Evolutionary conservation across 2,329 filamentous ascomycete genomes (phyloP), one percentile per base, ranked within the genome.

Genomic region (Talaromyces marneffei): DNA sequence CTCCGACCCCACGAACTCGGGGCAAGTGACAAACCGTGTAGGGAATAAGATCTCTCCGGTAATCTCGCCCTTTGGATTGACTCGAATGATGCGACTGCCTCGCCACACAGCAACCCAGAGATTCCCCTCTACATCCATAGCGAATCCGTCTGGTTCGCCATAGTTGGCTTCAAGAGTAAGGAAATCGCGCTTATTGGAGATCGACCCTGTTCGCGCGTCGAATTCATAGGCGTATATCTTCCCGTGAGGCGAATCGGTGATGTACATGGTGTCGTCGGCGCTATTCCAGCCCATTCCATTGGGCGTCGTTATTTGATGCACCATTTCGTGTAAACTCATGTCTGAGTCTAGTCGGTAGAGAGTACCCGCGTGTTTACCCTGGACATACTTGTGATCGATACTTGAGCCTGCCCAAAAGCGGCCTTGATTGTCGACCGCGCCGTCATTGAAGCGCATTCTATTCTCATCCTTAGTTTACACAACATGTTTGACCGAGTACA

Each of bases 21-120:
- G 85, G 75, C 92, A 96, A 7, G 91, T 94, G 65, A 91, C 84
- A 74, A 91, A 89, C 64, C 82, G 82, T 12, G 92, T 95, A 4
- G 92, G 91, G 65, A 95, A 78, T 60, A 79, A 81, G 65, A 97
- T 81, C 77, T 91, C 84, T 6, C 90, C 91, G 4, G 92, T 80
- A 31, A 96, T 76, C 68, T 86, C 78, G 2, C 91, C 91, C 56
- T 82, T 74, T 4, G 86, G 84, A 53, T 83, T 85, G 69, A 96
- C 87, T 72, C 89, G 85, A 66, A 96, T 77, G 25, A 96, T 90
- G 63, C 85, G 84, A 62, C 84, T 80, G 64, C 88, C 89, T 59
- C 91, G 91, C 71, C 91, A 94, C n/a, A 94, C 81, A 7, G 91
- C 90, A 64, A 89, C 87, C 92, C 93, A 97, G 69, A 96, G 82